These are phyloP conservation scores for Hydnum rufescens DNA, from an alignment of 768 basidiomycete species.

Conservation along the genomic window DNA sequence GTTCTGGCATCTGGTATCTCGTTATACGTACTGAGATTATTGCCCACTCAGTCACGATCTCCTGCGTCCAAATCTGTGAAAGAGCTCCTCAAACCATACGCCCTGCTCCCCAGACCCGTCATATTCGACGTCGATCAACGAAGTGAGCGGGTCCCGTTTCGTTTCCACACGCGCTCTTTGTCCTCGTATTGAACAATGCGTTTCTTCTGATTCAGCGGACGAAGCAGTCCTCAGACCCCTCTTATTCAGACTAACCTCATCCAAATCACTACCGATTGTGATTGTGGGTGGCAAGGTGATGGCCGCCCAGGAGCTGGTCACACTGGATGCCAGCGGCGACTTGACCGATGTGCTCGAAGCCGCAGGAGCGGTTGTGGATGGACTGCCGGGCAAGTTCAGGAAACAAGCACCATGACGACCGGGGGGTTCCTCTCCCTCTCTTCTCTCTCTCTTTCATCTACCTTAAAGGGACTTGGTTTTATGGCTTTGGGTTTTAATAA, in stretches of 20 bases:
- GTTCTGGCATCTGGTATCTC: conserved; percentile 3
- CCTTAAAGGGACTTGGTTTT: no score
- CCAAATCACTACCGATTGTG: conserved; percentile 39
- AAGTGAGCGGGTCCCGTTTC: conserved; percentile 15
- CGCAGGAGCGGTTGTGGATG: no score
- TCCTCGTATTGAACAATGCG: background rate
- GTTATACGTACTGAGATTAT: conserved; percentile 1
- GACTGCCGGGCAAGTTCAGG: no score
- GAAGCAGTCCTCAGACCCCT: conserved; percentile 28
- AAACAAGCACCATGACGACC: no score
- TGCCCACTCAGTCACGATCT: conserved; percentile 23
- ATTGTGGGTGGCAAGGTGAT: conserved; percentile 45
- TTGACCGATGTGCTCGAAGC: no score
- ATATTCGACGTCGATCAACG: conserved; percentile 56
- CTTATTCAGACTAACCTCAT: conserved; percentile 37
- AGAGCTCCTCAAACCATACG: conserved; percentile 30
- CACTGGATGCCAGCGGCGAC: no score
- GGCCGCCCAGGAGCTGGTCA: no score
- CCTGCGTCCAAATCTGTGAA: conserved; percentile 49
- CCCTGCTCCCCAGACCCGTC: conserved; percentile 41
- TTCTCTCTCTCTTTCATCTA: no score
- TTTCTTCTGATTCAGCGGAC: background rate
- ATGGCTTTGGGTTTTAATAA: no score
- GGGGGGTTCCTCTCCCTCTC: no score
- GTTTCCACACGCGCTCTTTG: background rate